Evolutionary conservation across 768 basidiomycete genomes (phyloP), one percentile per base, ranked within the genome.

Genomic region (Agrocybe chaxingu): DNA sequence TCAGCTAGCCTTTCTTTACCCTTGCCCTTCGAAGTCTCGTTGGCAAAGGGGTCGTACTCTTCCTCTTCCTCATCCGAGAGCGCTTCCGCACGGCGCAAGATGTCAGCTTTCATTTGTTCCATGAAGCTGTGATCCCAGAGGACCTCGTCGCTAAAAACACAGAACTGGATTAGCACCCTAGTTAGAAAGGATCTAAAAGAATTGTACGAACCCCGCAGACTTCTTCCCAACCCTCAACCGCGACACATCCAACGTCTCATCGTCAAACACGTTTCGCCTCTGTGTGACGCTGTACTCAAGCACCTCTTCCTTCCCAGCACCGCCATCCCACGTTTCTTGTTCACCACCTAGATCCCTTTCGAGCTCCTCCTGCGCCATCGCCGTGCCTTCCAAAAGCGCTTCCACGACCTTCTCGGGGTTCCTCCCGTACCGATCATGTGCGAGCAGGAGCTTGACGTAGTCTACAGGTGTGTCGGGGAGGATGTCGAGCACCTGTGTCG

Each of bases 51-150:
- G 9, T 57, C 50, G 5, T 62, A 58, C 1, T 56, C 63, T 51
- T 77, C 79, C 16, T 78, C 83, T n/a, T 82, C 82, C 8, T 84
- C 85, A 40, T 79, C 80, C 0, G 77, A 75, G 34, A 85, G 77
- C 12, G 74, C 80, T 59, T 93, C 87, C 0, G 81, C 85, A 3
- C 87, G 77, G 24, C 89, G 80, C 10, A 94, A 73, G 57, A 94
- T 94, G 47, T 89, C 85, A 1, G 81, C 81, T 60, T 95, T 93
- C 80, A 94, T 87, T 56, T 85, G 70, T 37, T 84, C 84, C n/a
- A 81, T 74, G 60, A 79, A 79, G 1, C 73, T 66, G 4, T 74
- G 76, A 58, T 93, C 88, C 10, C 75, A 73, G 7, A 83, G 62
- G 10, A 80, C 59, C 29, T 81, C 76, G 32, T 76, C 74, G 18